These are phyloP conservation scores for Candida silvicultrix DNA, from an alignment of 805 yeast species.

Conservation along the genomic window DNA sequence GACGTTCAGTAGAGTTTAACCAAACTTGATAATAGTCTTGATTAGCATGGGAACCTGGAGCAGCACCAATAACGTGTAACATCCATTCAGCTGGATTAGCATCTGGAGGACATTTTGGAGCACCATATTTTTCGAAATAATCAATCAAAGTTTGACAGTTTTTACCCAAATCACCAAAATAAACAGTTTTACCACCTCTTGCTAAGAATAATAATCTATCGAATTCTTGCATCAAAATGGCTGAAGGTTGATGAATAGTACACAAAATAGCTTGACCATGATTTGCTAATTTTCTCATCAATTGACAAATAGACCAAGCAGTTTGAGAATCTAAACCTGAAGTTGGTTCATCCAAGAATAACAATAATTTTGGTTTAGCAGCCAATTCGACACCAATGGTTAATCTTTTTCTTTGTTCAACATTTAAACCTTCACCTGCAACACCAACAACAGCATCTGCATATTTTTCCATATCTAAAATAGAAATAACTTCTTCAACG, in stretches of 20 bases:
- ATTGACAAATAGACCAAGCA: conserved; percentile 52
- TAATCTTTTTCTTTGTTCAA: conserved; percentile 49
- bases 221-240: conserved; percentile 68
- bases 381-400: conserved; percentile 58
- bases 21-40: conserved; percentile 72
- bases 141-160: conserved; percentile 47
- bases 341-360: conserved; percentile 57
- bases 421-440: conserved; percentile 57
- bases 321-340: conserved; percentile 60
- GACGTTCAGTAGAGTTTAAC: conserved; percentile 60
- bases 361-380: conserved; percentile 49
- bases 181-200: conserved; percentile 62
- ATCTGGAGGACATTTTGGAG: conserved; percentile 52
- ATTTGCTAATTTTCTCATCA: conserved; percentile 46
- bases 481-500: conserved; percentile 53
- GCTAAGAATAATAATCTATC: conserved; percentile 69
- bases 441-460: conserved; percentile 69
- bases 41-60: conserved; percentile 64
- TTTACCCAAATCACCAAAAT: conserved; percentile 62
- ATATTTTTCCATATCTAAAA: conserved; percentile 52
- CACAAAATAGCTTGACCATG: conserved; percentile 55
- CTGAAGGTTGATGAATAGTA: conserved; percentile 82
- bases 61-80: conserved; percentile 75
- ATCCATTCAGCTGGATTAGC: conserved; percentile 87
- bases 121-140: conserved; percentile 58